Conservation (phyloP, 129 eudicot genomes). For the Flaveria sonorensis region DNA sequence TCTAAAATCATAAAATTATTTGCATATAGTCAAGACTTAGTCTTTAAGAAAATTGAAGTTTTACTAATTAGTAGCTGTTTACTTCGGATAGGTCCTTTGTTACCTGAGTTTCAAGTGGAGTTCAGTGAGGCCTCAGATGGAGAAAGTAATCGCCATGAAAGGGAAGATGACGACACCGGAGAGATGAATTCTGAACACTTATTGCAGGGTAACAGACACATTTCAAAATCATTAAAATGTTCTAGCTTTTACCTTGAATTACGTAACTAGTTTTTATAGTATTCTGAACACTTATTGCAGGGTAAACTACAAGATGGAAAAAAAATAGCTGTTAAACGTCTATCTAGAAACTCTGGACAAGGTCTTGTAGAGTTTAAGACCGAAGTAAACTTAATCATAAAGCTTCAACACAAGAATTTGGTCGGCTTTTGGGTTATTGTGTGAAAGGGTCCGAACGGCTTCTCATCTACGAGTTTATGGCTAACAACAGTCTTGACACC, state of each 20-base stretch:
- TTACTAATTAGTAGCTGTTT: too few species aligned
- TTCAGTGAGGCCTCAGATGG: slow-evolving; percentile 4
- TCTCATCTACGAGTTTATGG: slow-evolving; percentile 61
- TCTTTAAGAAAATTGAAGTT: too few species aligned
- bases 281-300: background rate
- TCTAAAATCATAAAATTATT: too few species aligned
- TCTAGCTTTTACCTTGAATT: too few species aligned
- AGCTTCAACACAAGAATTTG: slow-evolving; percentile 51
- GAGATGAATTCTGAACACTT: slow-evolving; percentile 39
- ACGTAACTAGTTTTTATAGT: background rate
- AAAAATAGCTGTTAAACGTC: slow-evolving; percentile 52
- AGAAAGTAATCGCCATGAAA: background rate
- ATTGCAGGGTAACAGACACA: slow-evolving; percentile 37
- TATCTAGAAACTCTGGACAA: slow-evolving; percentile 51
- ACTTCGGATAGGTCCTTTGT: slow-evolving; percentile 9
- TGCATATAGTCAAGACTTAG: too few species aligned
- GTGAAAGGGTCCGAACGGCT: slow-evolving; percentile 49
- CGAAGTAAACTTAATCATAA: slow-evolving; percentile 46
- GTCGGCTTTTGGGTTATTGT: slow-evolving; percentile 50
- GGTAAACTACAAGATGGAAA: slow-evolving; percentile 42
- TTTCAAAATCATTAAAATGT: background rate
- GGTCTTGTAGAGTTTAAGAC: slow-evolving; percentile 54
- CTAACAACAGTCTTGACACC: slow-evolving; percentile 50
- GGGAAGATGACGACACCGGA: slow-evolving; percentile 33
- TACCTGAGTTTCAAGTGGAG: slow-evolving; percentile 23